phyloP scores from a whole-genome alignment of 1,139 yeast species.

The Yarrowia galli region DNA sequence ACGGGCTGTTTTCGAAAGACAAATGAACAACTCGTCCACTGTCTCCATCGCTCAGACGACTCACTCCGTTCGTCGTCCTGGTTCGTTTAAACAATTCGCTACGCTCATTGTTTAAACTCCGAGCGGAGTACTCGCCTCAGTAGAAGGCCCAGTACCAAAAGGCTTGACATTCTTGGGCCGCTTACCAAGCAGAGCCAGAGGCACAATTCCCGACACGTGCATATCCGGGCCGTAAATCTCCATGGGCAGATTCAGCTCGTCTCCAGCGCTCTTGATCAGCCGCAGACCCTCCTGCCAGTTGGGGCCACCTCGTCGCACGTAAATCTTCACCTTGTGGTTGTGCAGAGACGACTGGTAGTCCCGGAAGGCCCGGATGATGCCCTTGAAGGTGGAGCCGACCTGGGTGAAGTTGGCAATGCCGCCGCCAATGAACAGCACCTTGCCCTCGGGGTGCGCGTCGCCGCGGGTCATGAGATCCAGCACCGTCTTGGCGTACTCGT shows the following conservation, averaged over 20 bases:
- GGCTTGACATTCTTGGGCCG: slow-evolving; percentile 53
- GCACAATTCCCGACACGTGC: slow-evolving; percentile 59
- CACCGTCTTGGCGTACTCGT: slow-evolving; percentile 58
- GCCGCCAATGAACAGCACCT: slow-evolving; percentile 57
- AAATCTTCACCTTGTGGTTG: slow-evolving; percentile 54
- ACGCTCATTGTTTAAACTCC: slow-evolving; percentile 43
- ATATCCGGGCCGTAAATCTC: slow-evolving; percentile 60
- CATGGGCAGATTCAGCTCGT: slow-evolving; percentile 57
- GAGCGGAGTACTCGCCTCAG: slow-evolving; percentile 50
- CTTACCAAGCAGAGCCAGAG: slow-evolving; percentile 54
- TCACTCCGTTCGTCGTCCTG: too few relatives aligned
- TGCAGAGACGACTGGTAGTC: slow-evolving; percentile 53
- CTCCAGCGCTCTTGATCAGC: slow-evolving; percentile 56
- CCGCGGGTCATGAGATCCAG: slow-evolving; percentile 57
- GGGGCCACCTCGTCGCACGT: slow-evolving; percentile 58
- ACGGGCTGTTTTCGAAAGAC: background rate
- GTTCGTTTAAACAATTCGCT: too few relatives aligned
- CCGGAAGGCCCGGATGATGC: slow-evolving; percentile 58
- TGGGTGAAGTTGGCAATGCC: slow-evolving; percentile 60
- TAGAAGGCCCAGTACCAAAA: slow-evolving; percentile 50
- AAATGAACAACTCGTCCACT: too few relatives aligned
- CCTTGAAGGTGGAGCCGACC: slow-evolving; percentile 59
- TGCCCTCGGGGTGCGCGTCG: slow-evolving; percentile 54
- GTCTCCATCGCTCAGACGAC: too few relatives aligned
- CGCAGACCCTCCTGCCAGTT: slow-evolving; percentile 60